Evolutionary conservation across 75 land plant genomes (phyloP).

Genomic region (Sequoiadendron giganteum): DNA sequence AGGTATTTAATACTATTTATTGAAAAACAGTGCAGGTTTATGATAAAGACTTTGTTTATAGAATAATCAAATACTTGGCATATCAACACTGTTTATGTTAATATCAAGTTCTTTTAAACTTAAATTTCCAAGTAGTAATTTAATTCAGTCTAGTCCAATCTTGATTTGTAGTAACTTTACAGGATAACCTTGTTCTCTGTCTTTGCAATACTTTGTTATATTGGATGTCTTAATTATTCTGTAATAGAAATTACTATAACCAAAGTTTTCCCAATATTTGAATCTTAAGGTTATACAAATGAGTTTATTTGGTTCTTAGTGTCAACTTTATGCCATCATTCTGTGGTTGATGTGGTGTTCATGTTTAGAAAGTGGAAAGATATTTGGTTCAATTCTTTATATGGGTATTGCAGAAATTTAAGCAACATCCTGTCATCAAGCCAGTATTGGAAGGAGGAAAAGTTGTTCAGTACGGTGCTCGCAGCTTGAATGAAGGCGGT

Average conservation of each 20-base stretch:
- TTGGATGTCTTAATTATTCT: background rate
- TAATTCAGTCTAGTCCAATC: background rate
- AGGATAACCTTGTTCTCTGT: background rate
- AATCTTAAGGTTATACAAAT: background rate
- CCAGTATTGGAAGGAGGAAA: slow-evolving; percentile 85
- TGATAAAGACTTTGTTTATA: background rate
- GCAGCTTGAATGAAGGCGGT: slow-evolving; percentile 97
- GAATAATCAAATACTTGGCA: background rate
- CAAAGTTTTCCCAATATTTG: background rate
- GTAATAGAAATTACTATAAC: background rate
- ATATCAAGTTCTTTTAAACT: background rate
- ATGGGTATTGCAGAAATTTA: slow-evolving; percentile 59
- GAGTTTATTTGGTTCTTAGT: background rate
- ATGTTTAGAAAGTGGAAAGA: background rate
- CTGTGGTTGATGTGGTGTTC: background rate
- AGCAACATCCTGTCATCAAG: slow-evolving; percentile 87
- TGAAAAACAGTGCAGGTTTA: background rate
- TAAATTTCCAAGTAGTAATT: background rate
- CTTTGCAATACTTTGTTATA: background rate
- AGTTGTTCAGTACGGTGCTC: slow-evolving; percentile 96
- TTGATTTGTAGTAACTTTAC: background rate
- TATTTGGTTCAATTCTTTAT: background rate
- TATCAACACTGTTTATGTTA: background rate
- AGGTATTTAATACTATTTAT: background rate
- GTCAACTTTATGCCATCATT: background rate